Base-by-base conservation (phyloP, 257 asterid species). In the Penstemon davidsonii region DNA sequence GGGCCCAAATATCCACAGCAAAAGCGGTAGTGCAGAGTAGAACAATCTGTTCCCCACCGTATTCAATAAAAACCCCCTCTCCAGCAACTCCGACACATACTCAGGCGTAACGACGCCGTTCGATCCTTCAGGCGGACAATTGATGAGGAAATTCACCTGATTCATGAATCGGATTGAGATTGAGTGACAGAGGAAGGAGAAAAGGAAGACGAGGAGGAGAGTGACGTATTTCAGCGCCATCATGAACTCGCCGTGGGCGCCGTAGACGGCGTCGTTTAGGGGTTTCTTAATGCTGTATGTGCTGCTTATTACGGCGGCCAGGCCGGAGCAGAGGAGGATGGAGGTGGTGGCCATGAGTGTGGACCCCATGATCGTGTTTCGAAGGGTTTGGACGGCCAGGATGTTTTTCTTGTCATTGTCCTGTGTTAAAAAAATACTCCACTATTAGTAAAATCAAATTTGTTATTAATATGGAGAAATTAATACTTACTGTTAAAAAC, bases 311-410 rank as follows among this genome's bases (percentile, higher is more conserved):
- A 92, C 89, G 3, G 97, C 98, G 4, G 98, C 98, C 0, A 92
- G 83, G 38, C 97, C 98, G 4, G 80, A 80, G 75, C 84, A 80
- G 37, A 92, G 89, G 52, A 92, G 97, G 72, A 92, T 82, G 5
- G 98, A 92, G 19, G 96, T 86, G 3, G 98, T 92, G 54, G 98
- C 98, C 98, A 92, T 92, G 9, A 92, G 75, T 2, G 97, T 92
- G 25, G 91, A 84, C 33, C 97, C 95, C 98, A 92, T 92, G 13
- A 92, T 92, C 55, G 92, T 83, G 82, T 92, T 92, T 0, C 97
- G 79, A 2, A 92, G 84, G 1, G 97, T 90, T 62, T 90, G 98
- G 47, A 92, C 93, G 19, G 95, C 96, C 69, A 92, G 78, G 67
- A 92, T 90, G 86, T 92, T 92, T 68, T 92, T 92, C 84, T 92